Conservation (phyloP, 345 rosid species). For the Orychophragmus violaceus region DNA sequence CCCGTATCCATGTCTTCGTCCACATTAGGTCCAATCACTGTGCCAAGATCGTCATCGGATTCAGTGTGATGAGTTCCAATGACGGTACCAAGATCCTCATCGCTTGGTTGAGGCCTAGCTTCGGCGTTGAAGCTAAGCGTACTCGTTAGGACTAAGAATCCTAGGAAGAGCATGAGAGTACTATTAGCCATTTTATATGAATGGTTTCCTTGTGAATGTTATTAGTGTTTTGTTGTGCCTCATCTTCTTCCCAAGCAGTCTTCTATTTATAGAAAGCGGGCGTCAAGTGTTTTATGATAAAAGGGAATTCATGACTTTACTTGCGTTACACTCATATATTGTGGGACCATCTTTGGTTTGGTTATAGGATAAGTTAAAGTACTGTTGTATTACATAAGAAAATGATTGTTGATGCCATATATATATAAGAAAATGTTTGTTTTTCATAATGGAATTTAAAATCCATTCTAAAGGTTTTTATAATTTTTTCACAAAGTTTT, state of each 20-base stretch:
- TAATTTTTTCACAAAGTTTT: no score
- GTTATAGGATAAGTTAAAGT: slow-evolving; percentile 1
- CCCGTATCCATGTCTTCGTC: not conserved
- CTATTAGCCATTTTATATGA: not conserved
- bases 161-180: slow-evolving; percentile 14
- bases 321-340: slow-evolving; percentile 24
- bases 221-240: not conserved
- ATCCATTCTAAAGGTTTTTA: no score
- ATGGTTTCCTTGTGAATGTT: not conserved
- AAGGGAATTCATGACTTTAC: slow-evolving; percentile 11
- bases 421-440: no score
- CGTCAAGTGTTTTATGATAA: not conserved
- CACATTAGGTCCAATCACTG: slow-evolving; percentile 9
- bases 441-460: no score
- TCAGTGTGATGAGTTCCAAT: slow-evolving; percentile 19
- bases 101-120: slow-evolving; percentile 29
- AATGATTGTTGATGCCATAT: no score
- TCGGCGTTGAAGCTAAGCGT: slow-evolving; percentile 21
- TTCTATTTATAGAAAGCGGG: slow-evolving; percentile 25
- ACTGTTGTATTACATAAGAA: not conserved
- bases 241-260: not conserved
- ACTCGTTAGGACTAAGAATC: slow-evolving; percentile 9
- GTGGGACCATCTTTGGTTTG: slow-evolving; percentile 19
- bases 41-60: slow-evolving; percentile 24
- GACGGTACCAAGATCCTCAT: slow-evolving; percentile 22